Evolutionary conservation across 2,329 filamentous ascomycete species (phyloP), one percentile per base, ranked within the genome.

Genomic region (Pseudogymnoascus sp.): DNA sequence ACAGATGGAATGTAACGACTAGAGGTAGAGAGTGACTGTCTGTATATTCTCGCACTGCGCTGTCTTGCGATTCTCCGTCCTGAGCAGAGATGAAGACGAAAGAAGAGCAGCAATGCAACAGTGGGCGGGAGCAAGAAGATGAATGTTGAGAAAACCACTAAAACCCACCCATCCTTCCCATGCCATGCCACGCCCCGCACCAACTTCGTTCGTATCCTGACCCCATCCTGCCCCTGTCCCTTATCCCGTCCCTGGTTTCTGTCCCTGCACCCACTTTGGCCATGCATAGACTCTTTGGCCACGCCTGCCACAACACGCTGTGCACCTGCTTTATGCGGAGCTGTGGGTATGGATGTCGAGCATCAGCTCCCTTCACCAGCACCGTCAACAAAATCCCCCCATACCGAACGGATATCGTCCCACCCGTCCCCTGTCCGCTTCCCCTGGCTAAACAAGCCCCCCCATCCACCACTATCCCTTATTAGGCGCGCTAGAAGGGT

Each of bases 131-230:
- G 50, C 50, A 21, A 33, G 50, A 33, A 57, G 28, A 57, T 57
- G 26, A 57, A 57, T 11, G 50, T 57, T 57, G 50, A 57, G 50
- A 57, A 57, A 57, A 33, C 50, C 28, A 57, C 50, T 57, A 57
- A 57, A 33, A 33, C 17, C 50, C 47, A 33, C n/a, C n/a, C 23
- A 19, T 19, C 47, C 47, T 19, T 19, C 26, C 26, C 26, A 57
- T 57, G 4, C 26, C 9, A 28, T 8, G 6, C 26, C 26, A 4
- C 50, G 28, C 50, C 50, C 50, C 50, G 17, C 50, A 57, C 50
- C 50, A 19, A 33, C 50, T 7, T 33, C 6, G 50, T 57, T 33
- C 28, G 28, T 57, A 28, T 57, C 17, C 17, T 13, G 50, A 19
- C 50, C 28, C 50, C 33, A 28, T 57, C 50, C 28, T 21, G 47